Conservation (phyloP, 2,329 filamentous ascomycete species). For the Zymoseptoria brevis region DNA sequence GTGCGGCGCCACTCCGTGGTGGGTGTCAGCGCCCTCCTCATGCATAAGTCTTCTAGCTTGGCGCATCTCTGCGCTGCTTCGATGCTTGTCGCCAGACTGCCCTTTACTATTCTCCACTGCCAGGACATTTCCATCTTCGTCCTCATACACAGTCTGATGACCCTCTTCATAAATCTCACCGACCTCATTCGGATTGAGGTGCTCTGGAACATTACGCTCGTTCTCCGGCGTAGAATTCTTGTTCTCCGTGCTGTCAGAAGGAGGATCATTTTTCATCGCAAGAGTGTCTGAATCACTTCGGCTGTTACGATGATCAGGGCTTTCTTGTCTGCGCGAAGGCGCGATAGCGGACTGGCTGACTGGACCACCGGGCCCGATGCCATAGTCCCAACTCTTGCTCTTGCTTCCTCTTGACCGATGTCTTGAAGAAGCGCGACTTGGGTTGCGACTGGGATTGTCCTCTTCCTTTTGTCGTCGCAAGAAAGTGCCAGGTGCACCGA, state of each 20-base stretch:
- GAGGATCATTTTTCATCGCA: conserved; percentile 31
- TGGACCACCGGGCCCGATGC: conserved; percentile 70
- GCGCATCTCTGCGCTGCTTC: conserved; percentile 51
- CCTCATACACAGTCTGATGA: conserved; percentile 69
- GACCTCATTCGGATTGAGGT: conserved; percentile 19
- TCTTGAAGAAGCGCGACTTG: conserved; percentile 58
- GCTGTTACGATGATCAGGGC: conserved; percentile 27
- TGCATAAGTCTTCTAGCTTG: conserved; percentile 47
- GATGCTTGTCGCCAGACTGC: conserved; percentile 45
- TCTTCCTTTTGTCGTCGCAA: conserved; percentile 71
- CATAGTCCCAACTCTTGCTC: conserved; percentile 59
- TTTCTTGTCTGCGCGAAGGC: conserved; percentile 43
- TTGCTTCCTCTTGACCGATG: conserved; percentile 52
- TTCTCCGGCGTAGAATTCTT: conserved; percentile 11
- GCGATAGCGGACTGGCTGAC: conserved; percentile 84
- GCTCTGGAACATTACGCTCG: conserved; percentile 6
- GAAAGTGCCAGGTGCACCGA: conserved; percentile 67
- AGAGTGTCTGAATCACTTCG: conserved; percentile 39
- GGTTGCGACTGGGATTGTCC: conserved; percentile 55
- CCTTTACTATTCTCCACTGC: conserved; percentile 48
- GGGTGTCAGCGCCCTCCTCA: conserved; percentile 38
- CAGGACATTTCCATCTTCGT: conserved; percentile 78
- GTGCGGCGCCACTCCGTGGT: conserved; percentile 36
- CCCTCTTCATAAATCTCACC: conserved; percentile 77
- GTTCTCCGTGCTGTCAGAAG: conserved; percentile 13